Base-by-base conservation (phyloP, 2,329 filamentous ascomycete genomes). In the Cercospora sojina region DNA sequence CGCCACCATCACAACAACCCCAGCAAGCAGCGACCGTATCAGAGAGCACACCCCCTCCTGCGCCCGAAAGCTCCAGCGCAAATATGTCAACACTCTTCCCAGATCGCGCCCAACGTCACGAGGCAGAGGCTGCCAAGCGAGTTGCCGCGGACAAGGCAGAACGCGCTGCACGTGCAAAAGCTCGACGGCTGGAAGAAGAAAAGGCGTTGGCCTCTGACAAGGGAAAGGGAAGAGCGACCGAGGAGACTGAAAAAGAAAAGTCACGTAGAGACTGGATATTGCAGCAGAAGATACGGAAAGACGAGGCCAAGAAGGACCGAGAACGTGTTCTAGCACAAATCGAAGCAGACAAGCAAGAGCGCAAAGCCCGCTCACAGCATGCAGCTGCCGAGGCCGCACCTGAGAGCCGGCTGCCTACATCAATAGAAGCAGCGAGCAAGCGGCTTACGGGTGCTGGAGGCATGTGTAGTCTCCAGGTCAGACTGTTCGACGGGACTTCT, bases 401-500 rank as follows among this genome's bases (percentile, higher is more conserved):
- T 16, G 38, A 63, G n/a, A 64, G 58, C 18, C 49, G 35, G 20
- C 62, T 64, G 25, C 56, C 66, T 5, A 64, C 71, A 16, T 66
- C 69, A 13, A 65, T 67, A 13, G 67, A 69, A 20, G 71, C 67
- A 18, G 69, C 70, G 7, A 66, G 67, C 10, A 67, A 53, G 41
- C 65, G 64, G 25, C 66, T 64, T n/a, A 60, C 41, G 25, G 72
- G 70, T 49, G 66, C 69, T 2, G 69, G 68, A 27, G 71, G 72
- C 6, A 71, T 66, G 51, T 78, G 76, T 62, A 66, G 69, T 18
- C 81, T 97, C 1, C 92, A 95, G 73, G 86, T 97, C 18, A 87
- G 93, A 7, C 83, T 97, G 0, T 91, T 96, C 64, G 92, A 97
- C 75, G 94, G 94, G 9, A 89, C 88, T 10, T 93, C 88, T 1